Evolutionary conservation across 2,329 filamentous ascomycete genomes (phyloP), one percentile per base, ranked within the genome.

Genomic region (Pleochaeta shiraiana): DNA sequence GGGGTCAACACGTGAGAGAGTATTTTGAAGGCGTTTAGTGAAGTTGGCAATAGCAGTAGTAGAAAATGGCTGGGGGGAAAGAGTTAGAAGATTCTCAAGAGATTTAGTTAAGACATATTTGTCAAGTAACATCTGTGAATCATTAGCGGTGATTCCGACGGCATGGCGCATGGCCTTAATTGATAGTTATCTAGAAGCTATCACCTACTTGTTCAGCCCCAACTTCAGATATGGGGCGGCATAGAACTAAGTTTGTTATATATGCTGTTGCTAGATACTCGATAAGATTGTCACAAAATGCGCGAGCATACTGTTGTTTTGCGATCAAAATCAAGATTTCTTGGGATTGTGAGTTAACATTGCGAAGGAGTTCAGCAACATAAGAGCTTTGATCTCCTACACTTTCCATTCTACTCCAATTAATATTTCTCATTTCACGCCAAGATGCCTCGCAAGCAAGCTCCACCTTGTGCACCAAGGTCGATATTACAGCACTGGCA

Each of bases 361-460:
- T 83, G 63, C 80, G 81, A 59, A 95, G 76, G 2, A 98, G 78
- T 73, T 95, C 89, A 9, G 84, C 83, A 30, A 97, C 89, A 70
- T 96, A 98, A 0, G 87, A 85, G 74, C 90, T 96, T 72, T 96
- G 90, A 73, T 98, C 93, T 55, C 89, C 89, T 3, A 95, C 93
- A 66, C 82, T 87, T 70, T 97, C 93, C 79, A 98, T 88, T 68
- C 87, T 90, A 74, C 86, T 88, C 93, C 93, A 98, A 61, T 91
- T 88, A 0, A 87, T 95, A 72, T 96, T 95, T 67, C 86, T 87
- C 93, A 98, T 98, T 76, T 97, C 93, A 65, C 91, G 83, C 93
- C 92, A 98, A 19, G 86, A 85, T 0, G 87, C 83, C 68, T 97
- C 92, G 70, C 90, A 87, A 63, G 87, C 86, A 0, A 85, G 74